Percentiles rank a stretch among this genome's conserved stretches.
phyloP scores from a whole-genome alignment of 805 yeast genomes.

The Spathaspora sp. region DNA sequence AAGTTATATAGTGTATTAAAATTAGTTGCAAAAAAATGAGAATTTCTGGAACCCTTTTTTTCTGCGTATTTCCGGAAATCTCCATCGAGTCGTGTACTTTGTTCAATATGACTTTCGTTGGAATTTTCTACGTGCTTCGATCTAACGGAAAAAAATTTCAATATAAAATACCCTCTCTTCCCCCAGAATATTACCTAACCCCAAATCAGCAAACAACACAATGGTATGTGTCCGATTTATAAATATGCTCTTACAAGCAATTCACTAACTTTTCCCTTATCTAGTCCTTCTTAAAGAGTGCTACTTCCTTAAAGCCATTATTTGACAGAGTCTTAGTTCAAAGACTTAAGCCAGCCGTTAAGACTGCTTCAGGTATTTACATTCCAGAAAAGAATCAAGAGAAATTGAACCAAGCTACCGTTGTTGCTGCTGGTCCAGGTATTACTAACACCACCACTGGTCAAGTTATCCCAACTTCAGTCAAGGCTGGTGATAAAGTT shows the following conservation, averaged over 20 bases:
- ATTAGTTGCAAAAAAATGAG: background rate
- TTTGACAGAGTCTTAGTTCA: constrained; percentile 96
- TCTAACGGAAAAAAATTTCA: background rate
- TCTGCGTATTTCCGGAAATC: too few species aligned
- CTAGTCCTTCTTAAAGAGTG: constrained; percentile 66
- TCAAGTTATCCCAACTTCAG: constrained; percentile 65
- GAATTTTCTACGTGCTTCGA: constrained; percentile 6
- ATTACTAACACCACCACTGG: constrained; percentile 68
- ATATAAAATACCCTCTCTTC: background rate
- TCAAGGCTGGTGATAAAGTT: constrained; percentile 88
- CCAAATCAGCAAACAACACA: background rate
- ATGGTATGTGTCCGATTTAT: background rate
- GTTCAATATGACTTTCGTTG: constrained; percentile 1
- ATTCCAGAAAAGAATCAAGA: constrained; percentile 96
- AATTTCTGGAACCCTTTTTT: background rate
- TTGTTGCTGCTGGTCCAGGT: constrained; percentile 95
- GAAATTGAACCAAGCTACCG: constrained; percentile 89
- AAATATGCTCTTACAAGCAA: background rate
- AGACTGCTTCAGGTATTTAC: constrained; percentile 89
- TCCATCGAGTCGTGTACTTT: constrained; percentile 5
- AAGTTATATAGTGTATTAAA: background rate
- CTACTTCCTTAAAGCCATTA: constrained; percentile 85
- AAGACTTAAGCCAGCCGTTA: constrained; percentile 84
- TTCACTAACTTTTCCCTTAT: constrained; percentile 8
- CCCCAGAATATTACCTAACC: constrained; percentile 1